Percentiles rank a stretch among this genome's conserved stretches.
phyloP scores from a whole-genome alignment of 345 rosid genomes.

The Camelina sativa region DNA sequence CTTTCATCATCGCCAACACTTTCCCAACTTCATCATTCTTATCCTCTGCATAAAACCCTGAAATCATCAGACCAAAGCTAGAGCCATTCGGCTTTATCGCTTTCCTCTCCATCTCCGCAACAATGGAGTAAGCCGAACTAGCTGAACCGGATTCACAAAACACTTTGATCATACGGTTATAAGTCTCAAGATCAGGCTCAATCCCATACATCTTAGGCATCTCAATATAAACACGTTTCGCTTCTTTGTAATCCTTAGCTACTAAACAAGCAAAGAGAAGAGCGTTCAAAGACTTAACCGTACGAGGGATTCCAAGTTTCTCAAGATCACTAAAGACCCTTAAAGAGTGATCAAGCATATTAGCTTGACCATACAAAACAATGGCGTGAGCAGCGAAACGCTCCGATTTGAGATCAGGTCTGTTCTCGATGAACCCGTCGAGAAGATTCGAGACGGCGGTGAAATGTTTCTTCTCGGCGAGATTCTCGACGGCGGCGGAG shows the following conservation, averaged over 20 bases:
- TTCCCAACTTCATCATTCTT: constrained; percentile 74
- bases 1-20: constrained; percentile 65
- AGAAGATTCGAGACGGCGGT: constrained; percentile 54
- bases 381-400: constrained; percentile 67
- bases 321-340: constrained; percentile 60
- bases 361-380: constrained; percentile 77
- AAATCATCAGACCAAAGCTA: constrained; percentile 58
- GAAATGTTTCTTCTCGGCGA: constrained; percentile 57
- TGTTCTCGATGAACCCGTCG: constrained; percentile 55
- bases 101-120: constrained; percentile 81
- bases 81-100: constrained; percentile 54
- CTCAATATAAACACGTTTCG: constrained; percentile 65
- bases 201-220: constrained; percentile 59
- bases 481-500: constrained; percentile 70
- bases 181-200: constrained; percentile 68
- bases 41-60: constrained; percentile 77
- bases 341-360: constrained; percentile 69
- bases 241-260: constrained; percentile 63
- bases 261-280: constrained; percentile 64
- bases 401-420: constrained; percentile 69
- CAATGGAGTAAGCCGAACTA: constrained; percentile 62
- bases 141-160: constrained; percentile 69
- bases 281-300: constrained; percentile 69
- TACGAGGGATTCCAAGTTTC: constrained; percentile 45
- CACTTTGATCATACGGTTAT: constrained; percentile 65